Evolutionary conservation across 345 rosid species (phyloP).

Genomic region (Physaria fendleri): DNA sequence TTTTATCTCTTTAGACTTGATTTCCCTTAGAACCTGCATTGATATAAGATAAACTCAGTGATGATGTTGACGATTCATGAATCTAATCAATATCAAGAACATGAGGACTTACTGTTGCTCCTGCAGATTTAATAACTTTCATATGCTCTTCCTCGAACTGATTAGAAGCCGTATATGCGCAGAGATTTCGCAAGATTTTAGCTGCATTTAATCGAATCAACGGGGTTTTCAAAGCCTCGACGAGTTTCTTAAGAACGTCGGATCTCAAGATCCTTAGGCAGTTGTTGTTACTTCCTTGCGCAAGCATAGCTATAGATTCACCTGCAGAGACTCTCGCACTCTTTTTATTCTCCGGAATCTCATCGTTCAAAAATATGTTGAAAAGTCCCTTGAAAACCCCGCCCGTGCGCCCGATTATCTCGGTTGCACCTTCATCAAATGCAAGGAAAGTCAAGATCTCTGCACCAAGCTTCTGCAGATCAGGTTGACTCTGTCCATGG

Average conservation of each 20-base stretch:
- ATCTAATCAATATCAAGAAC: constrained; percentile 1
- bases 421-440: constrained; percentile 64
- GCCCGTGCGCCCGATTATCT: constrained; percentile 84
- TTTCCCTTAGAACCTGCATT: constrained; percentile 60
- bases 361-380: constrained; percentile 54
- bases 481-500: constrained; percentile 53
- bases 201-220: constrained; percentile 59
- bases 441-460: constrained; percentile 72
- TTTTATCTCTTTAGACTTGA: constrained; percentile 38
- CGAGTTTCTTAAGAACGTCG: constrained; percentile 38
- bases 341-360: constrained; percentile 28
- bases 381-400: constrained; percentile 71
- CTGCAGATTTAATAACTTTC: constrained; percentile 44
- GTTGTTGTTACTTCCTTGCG: constrained; percentile 63
- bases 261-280: constrained; percentile 63
- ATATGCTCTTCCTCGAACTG: constrained; percentile 37
- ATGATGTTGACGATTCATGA: background rate
- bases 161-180: constrained; percentile 41
- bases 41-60: background rate
- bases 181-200: constrained; percentile 65
- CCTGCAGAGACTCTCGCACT: constrained; percentile 64
- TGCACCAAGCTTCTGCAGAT: constrained; percentile 57
- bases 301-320: constrained; percentile 82
- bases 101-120: constrained; percentile 47
- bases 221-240: constrained; percentile 40